Evolutionary conservation across 805 yeast species (phyloP).

Genomic region (Yueomyces sinensis): DNA sequence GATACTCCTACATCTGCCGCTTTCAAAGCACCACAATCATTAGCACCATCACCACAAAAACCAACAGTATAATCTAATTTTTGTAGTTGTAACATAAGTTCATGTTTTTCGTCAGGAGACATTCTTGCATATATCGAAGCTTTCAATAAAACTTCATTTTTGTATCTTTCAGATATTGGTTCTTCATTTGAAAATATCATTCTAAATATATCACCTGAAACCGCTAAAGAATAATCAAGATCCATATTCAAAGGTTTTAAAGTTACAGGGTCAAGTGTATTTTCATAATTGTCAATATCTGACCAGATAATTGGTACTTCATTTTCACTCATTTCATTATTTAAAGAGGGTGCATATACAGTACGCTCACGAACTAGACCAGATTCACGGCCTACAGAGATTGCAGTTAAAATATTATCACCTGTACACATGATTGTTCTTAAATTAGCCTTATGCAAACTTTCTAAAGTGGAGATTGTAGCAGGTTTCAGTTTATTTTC

Average conservation of each 20-base stretch:
- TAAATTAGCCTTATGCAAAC: conserved; percentile 53
- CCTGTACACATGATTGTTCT: conserved; percentile 96
- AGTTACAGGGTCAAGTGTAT: conserved; percentile 50
- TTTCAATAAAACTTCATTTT: conserved; percentile 49
- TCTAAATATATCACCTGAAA: conserved; percentile 88
- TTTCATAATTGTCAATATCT: conserved; percentile 46
- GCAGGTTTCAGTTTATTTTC: conserved; percentile 77
- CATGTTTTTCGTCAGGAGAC: conserved; percentile 99
- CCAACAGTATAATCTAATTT: conserved; percentile 83
- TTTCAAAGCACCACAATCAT: conserved; percentile 96
- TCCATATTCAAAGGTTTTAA: conserved; percentile 33
- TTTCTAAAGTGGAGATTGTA: conserved; percentile 46
- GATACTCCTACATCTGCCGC: conserved; percentile 98
- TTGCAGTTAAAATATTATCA: conserved; percentile 87
- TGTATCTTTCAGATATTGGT: conserved; percentile 24
- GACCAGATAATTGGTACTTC: conserved; percentile 40
- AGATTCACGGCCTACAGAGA: conserved; percentile 84
- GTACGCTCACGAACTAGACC: conserved; percentile 38
- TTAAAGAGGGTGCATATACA: conserved; percentile 52
- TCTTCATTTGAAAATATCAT: conserved; percentile 39
- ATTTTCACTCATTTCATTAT: conserved; percentile 20
- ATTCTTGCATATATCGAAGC: conserved; percentile 83
- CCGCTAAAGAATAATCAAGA: conserved; percentile 54
- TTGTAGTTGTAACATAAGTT: conserved; percentile 78
- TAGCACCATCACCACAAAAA: conserved; percentile 99